Evolutionary conservation across 768 basidiomycete species (phyloP).

Genomic region (Leccinum obscurum): DNA sequence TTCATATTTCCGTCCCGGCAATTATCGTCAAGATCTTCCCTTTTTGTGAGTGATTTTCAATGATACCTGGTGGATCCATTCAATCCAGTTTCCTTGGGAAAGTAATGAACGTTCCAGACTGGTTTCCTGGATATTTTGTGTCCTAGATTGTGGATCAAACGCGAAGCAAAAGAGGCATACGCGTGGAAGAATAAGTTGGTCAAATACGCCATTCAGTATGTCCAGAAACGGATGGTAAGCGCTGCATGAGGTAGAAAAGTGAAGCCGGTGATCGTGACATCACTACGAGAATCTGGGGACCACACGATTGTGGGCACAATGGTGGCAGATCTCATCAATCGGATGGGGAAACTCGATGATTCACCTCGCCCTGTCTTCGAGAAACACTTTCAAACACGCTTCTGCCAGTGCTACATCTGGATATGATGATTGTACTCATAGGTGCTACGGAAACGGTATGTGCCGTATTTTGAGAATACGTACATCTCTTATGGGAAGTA

Average conservation of each 20-base stretch:
- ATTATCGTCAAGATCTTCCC: constrained; percentile 11
- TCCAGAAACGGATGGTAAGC: constrained; percentile 30
- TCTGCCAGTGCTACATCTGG: constrained; percentile 7
- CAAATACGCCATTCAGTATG: constrained; percentile 27
- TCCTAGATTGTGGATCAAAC: constrained; percentile 40
- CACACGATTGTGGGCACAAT: neutral
- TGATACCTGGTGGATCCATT: neutral
- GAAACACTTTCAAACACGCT: constrained; percentile 4
- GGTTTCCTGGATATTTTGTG: constrained; percentile 40
- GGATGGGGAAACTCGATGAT: constrained; percentile 18
- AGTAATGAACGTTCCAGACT: constrained; percentile 26
- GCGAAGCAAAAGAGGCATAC: constrained; percentile 22
- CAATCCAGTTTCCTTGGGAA: neutral
- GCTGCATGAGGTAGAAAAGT: neutral
- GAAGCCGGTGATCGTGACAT: neutral
- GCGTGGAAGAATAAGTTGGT: neutral
- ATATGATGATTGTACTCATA: neutral
- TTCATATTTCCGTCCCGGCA: neutral
- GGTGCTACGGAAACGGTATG: constrained; percentile 14
- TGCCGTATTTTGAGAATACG: neutral
- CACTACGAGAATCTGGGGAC: neutral
- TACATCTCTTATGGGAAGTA: neutral
- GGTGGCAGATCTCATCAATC: constrained; percentile 16
- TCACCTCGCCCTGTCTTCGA: constrained; percentile 5
- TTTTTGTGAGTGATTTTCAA: constrained; percentile 13